Conservation (phyloP, 192 early-diverging fungal genomes). For the Coemansia sp. region DNA sequence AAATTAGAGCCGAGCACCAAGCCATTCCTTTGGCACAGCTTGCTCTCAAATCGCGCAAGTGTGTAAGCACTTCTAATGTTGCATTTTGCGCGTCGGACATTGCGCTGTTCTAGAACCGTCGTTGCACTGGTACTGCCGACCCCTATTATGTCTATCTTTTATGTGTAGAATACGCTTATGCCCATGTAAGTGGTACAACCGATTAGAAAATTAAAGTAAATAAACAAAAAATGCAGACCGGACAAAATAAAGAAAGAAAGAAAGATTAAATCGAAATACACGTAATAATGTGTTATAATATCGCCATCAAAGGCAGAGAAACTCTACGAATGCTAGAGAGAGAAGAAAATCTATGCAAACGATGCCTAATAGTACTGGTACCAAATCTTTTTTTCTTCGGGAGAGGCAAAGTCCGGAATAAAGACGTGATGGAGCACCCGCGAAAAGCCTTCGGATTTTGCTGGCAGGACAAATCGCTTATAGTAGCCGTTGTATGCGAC, state of each 20-base stretch:
- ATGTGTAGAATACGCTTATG: background rate
- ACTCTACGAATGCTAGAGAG: too few relatives aligned
- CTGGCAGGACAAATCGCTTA: slow-evolving; percentile 33
- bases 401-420: slow-evolving; percentile 25
- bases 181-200: background rate
- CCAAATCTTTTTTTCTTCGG: slow-evolving; percentile 36
- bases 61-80: slow-evolving; percentile 28
- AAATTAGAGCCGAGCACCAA: slow-evolving; percentile 49
- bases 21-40: slow-evolving; percentile 43
- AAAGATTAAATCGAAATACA: background rate
- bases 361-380: slow-evolving; percentile 30
- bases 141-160: background rate
- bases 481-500: slow-evolving; percentile 48
- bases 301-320: background rate
- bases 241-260: background rate
- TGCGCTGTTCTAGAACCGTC: background rate
- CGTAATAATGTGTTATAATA: background rate
- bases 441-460: slow-evolving; percentile 24
- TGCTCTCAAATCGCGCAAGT: slow-evolving; percentile 40
- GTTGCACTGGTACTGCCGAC: background rate
- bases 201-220: background rate
- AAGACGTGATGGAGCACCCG: slow-evolving; percentile 27
- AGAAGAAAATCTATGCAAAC: too few relatives aligned
- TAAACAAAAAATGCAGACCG: background rate
- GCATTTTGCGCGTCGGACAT: slow-evolving; percentile 18